Percentiles rank a stretch among this genome's conserved stretches.
Evolutionary conservation across 257 asterid species (phyloP).

Genomic region (Gentiana straminea): DNA sequence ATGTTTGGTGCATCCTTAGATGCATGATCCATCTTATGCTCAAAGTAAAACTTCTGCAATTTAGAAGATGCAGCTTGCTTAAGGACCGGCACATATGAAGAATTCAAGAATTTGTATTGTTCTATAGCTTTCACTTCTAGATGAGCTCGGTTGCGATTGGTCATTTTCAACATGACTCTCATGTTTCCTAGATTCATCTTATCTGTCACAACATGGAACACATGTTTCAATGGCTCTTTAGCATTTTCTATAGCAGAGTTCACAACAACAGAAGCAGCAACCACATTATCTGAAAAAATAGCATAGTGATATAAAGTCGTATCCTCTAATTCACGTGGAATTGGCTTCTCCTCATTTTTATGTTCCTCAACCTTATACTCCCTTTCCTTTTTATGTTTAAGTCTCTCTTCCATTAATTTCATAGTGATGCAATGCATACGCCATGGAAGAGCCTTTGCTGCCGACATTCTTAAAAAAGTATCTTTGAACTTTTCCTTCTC

Average conservation of each 20-base stretch:
- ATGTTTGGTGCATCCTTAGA: constrained; percentile 24
- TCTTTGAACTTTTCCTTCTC: constrained; percentile 31
- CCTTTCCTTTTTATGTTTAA: constrained; percentile 22
- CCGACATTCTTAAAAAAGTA: constrained; percentile 35
- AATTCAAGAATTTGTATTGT: constrained; percentile 26
- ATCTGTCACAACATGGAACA: constrained; percentile 42
- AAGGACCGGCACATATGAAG: constrained; percentile 30
- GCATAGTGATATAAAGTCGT: constrained; percentile 37
- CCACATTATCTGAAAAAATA: constrained; percentile 36
- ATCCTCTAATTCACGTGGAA: constrained; percentile 30
- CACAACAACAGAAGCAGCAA: constrained; percentile 44
- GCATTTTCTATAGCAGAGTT: constrained; percentile 34
- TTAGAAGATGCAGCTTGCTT: constrained; percentile 26
- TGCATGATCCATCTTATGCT: constrained; percentile 29
- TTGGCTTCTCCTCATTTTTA: constrained; percentile 26
- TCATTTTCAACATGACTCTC: constrained; percentile 40
- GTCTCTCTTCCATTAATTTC: constrained; percentile 35
- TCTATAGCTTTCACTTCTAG: constrained; percentile 37
- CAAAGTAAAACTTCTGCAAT: constrained; percentile 26
- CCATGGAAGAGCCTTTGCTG: constrained; percentile 42
- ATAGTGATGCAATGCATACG: constrained; percentile 37
- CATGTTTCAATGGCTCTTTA: constrained; percentile 36
- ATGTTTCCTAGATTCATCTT: constrained; percentile 44
- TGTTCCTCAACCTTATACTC: constrained; percentile 15
- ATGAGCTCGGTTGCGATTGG: constrained; percentile 23